phyloP scores from a whole-genome alignment of 1,139 yeast species.

The Ogataea hybrid region DNA sequence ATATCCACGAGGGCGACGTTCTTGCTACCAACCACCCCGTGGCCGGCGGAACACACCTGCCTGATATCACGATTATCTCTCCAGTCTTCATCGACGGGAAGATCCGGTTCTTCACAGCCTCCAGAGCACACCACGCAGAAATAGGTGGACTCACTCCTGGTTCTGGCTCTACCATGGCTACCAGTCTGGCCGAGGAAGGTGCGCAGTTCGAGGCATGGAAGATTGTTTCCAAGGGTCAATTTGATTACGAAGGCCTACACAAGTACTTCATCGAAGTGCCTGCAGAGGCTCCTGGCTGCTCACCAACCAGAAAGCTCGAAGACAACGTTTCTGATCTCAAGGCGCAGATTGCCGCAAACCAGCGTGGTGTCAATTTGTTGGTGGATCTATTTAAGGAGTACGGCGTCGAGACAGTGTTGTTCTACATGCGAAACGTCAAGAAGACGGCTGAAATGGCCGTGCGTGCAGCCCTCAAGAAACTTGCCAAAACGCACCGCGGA shows the following conservation, averaged over 20 bases:
- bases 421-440: conserved; percentile 35
- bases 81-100: conserved; percentile 38
- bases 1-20: conserved; percentile 52
- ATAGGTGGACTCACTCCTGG: conserved; percentile 32
- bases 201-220: conserved; percentile 29
- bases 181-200: conserved; percentile 30
- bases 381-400: conserved; percentile 26
- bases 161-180: conserved; percentile 31
- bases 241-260: conserved; percentile 38
- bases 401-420: conserved; percentile 23
- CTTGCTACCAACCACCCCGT: conserved; percentile 52
- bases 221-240: conserved; percentile 29
- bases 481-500: conserved; percentile 16
- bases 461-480: conserved; percentile 24
- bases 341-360: conserved; percentile 41
- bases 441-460: conserved; percentile 31
- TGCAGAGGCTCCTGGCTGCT: conserved; percentile 37
- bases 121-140: conserved; percentile 35
- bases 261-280: conserved; percentile 37
- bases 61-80: conserved; percentile 58
- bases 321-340: conserved; percentile 33
- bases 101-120: conserved; percentile 29
- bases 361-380: conserved; percentile 35
- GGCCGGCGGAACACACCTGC: conserved; percentile 58
- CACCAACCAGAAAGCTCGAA: conserved; percentile 29